Base-by-base conservation (phyloP, 106 monocot genomes). In the Allium sativum region DNA sequence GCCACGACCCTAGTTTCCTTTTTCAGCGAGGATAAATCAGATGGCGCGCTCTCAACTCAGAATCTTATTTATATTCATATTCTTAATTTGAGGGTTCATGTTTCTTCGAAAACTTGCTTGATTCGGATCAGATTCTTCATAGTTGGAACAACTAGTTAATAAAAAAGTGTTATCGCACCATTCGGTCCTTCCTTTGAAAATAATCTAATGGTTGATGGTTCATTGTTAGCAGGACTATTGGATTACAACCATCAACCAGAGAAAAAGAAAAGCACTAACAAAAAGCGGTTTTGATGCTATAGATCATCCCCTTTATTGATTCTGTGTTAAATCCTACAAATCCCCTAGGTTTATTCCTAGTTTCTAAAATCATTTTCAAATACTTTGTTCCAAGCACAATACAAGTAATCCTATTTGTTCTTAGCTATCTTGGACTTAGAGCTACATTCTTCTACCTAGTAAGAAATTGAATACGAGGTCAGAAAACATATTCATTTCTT, bases 391-490 rank as follows among this genome's bases (percentile, higher is more conserved):
- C 76, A 4, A 89, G 77, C 21, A 61, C 89, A 18, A 66, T 12
- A 60, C 77, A 66, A 50, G 73, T 80, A 12, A 67, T 10, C 45
- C 15, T 76, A 7, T 74, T 76, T 48, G 52, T 93, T 45, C 54
- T 45, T 40, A 14, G 78, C 73, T 93, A 89, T 72, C 69, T 93
- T 0, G 66, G 40, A 5, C 21, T 73, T 13, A 80, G 76, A 42
- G 64, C 54, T 13, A 19, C 64, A 12, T 80, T 72, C 72, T 89
- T 89, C 64, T 93, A 78, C 62, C 21, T 78, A 44, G 78, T 78
- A 18, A 66, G 66, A 18, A 14, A 83, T 67, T 85, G 89, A 55
- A 59, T 93, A 22, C 21, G 44, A n/a, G 93, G 93, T 12, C 57
- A 66, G 20, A 82, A 68, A 66, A 89, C 89, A 7, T 70, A 76